A percentile compares a stretch with the other conserved stretches of the same genome.
These are phyloP conservation scores for Calendula officinalis DNA, from an alignment of 129 eudicot species.

Conservation along the genomic window DNA sequence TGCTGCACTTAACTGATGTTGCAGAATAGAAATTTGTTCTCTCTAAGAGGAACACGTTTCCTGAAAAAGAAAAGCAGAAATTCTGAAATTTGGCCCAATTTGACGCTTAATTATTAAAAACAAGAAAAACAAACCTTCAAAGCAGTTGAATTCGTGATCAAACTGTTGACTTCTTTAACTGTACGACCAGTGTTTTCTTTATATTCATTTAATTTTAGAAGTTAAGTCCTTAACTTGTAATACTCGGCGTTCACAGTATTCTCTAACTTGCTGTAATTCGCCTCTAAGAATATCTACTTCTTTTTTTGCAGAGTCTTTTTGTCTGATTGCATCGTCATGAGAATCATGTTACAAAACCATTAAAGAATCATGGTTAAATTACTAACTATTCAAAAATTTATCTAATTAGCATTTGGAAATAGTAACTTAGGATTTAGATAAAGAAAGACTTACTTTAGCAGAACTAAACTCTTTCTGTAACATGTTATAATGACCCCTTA, in stretches of 20 bases:
- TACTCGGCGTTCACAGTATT: conserved; percentile 48
- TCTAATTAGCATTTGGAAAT: no score
- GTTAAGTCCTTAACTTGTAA: conserved; percentile 43
- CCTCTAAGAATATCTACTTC: conserved; percentile 46
- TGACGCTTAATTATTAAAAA: neutral
- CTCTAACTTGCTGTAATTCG: conserved; percentile 55
- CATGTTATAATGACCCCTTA: conserved; percentile 48
- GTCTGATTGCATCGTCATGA: conserved; percentile 46
- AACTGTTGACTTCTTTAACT: conserved; percentile 27
- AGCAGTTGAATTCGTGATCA: conserved; percentile 33
- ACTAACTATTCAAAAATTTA: no score
- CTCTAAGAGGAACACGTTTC: conserved; percentile 44
- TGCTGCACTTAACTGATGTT: conserved; percentile 40
- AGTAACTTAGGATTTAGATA: no score
- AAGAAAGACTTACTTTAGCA: conserved; percentile 37
- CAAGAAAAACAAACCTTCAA: conserved; percentile 48
- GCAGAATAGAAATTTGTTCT: conserved; percentile 36
- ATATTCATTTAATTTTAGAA: conserved; percentile 27
- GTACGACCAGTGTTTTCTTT: conserved; percentile 47
- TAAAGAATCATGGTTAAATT: neutral
- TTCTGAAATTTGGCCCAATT: neutral
- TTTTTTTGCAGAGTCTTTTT: conserved; percentile 45
- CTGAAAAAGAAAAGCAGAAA: conserved; percentile 19
- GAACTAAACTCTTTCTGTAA: conserved; percentile 53
- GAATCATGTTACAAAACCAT: conserved; percentile 34